Evolutionary conservation across 331 rosid genomes (phyloP).

Genomic region (Telfairia occidentalis): DNA sequence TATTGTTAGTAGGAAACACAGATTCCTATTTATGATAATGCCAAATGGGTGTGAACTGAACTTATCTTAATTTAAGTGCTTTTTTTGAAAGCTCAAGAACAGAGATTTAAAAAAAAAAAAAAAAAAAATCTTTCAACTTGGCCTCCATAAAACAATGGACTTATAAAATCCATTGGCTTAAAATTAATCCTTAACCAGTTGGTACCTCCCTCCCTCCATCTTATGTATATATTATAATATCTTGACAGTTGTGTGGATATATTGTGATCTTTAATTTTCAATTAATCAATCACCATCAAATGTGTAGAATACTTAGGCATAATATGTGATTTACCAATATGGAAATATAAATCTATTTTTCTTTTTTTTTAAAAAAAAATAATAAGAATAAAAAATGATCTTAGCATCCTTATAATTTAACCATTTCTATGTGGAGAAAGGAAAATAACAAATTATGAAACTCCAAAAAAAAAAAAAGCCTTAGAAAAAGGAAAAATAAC

Average conservation of each 20-base stretch:
- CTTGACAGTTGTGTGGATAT: slow-evolving; percentile 1
- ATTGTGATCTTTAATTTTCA: background rate
- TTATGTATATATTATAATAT: background rate
- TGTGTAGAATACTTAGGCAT: background rate
- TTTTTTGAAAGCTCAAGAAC: slow-evolving; percentile 8
- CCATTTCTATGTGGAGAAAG: background rate
- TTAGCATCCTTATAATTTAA: too few relatives aligned
- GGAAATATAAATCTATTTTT: background rate
- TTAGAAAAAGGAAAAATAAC: too few relatives aligned
- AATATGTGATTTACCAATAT: background rate
- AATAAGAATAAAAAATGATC: too few relatives aligned
- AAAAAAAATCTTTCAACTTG: slow-evolving; percentile 27
- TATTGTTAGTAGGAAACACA: slow-evolving; percentile 15
- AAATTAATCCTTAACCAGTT: slow-evolving; percentile 21
- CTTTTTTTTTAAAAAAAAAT: too few relatives aligned
- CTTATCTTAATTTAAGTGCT: background rate
- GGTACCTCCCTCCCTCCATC: background rate
- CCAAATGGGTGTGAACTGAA: slow-evolving; percentile 27
- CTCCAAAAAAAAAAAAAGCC: too few relatives aligned
- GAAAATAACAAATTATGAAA: too few relatives aligned
- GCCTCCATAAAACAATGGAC: slow-evolving; percentile 6
- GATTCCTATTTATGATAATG: slow-evolving; percentile 39
- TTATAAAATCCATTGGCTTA: slow-evolving; percentile 4
- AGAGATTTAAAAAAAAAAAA: background rate
- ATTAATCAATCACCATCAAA: background rate